phyloP scores from a whole-genome alignment of 345 rosid species.

The Citrus glauca region DNA sequence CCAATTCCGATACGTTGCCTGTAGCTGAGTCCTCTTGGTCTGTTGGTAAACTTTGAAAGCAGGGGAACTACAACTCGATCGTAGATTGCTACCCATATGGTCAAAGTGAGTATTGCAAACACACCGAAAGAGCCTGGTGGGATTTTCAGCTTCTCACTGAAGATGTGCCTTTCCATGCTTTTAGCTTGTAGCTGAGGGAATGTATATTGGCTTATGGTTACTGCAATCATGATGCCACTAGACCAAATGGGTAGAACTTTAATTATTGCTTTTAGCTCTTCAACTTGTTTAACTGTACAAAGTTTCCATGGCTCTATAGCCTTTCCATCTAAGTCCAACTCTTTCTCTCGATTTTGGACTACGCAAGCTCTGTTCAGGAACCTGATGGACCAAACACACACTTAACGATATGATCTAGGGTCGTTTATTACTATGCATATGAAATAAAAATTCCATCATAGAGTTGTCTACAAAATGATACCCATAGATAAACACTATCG shows the following conservation, averaged over 20 bases:
- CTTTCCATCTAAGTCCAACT: conserved; percentile 31
- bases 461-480: not conserved
- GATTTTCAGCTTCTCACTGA: conserved; percentile 13
- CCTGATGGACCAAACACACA: conserved; percentile 13
- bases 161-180: conserved; percentile 44
- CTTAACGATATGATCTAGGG: not conserved
- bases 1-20: conserved; percentile 52
- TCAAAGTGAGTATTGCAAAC: conserved; percentile 33
- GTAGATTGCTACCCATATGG: conserved; percentile 41
- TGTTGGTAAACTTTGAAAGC: conserved; percentile 23
- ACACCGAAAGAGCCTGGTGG: conserved; percentile 40
- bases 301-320: conserved; percentile 37
- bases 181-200: conserved; percentile 42
- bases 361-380: conserved; percentile 53
- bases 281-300: conserved; percentile 52
- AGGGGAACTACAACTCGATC: conserved; percentile 39
- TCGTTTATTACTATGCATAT: not conserved
- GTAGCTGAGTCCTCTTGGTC: conserved; percentile 27
- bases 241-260: conserved; percentile 57
- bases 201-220: conserved; percentile 39
- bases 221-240: conserved; percentile 36
- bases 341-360: conserved; percentile 29
- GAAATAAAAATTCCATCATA: too few species aligned
- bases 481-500: not conserved
- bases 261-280: conserved; percentile 51